Conservation (phyloP, 768 basidiomycete species). For the Suillus subaureus region DNA sequence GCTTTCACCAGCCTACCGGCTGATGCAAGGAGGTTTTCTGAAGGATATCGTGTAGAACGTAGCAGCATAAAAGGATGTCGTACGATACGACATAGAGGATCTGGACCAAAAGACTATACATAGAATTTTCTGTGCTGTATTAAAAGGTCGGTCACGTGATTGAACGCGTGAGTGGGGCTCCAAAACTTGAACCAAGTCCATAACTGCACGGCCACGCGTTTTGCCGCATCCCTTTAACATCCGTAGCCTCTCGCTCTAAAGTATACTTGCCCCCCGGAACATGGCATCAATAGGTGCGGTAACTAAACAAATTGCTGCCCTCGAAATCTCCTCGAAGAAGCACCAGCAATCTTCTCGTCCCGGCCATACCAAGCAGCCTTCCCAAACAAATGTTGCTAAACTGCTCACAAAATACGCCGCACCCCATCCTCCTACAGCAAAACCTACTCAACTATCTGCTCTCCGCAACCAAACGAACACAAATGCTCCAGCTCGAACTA, state of each 20-base stretch:
- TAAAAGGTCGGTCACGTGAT: conserved; percentile 3
- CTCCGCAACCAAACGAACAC: conserved; percentile 41
- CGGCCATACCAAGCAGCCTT: conserved; percentile 53
- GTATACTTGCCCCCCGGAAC: not conserved
- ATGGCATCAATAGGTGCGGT: conserved; percentile 55
- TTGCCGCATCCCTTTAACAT: not conserved
- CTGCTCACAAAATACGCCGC: conserved; percentile 75
- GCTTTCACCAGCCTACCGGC: too few relatives aligned
- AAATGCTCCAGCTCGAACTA: conserved; percentile 18
- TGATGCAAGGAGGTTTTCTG: not conserved
- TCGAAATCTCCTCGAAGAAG: conserved; percentile 63
- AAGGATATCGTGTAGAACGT: not conserved
- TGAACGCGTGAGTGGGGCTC: conserved; percentile 30
- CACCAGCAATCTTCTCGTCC: conserved; percentile 38
- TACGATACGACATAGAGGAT: not conserved
- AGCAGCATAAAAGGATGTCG: not conserved
- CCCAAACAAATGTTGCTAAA: conserved; percentile 66
- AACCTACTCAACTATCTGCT: conserved; percentile 40
- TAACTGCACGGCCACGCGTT: not conserved
- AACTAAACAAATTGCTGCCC: conserved; percentile 68
- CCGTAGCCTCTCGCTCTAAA: not conserved
- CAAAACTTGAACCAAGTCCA: conserved; percentile 15
- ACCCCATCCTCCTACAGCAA: conserved; percentile 51
- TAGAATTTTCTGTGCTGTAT: too few relatives aligned
- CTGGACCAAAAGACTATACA: too few relatives aligned